phyloP scores from a whole-genome alignment of 1,284 basidiomycete genomes.

The Phylloporus sp. region DNA sequence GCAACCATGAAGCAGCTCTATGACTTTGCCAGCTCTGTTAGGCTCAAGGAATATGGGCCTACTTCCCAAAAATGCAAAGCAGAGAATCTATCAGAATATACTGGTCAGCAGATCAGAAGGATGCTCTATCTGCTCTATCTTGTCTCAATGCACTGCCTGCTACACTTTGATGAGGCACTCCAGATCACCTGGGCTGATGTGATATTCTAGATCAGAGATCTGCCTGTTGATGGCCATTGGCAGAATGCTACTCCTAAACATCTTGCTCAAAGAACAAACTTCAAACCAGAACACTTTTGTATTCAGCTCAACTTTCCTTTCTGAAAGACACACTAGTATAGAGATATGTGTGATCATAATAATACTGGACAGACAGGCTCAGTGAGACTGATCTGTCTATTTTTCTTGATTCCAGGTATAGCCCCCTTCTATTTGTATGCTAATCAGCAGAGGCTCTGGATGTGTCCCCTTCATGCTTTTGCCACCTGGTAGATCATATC shows the following conservation, averaged over 20 bases:
- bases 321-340: neutral
- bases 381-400: neutral
- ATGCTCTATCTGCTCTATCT: neutral
- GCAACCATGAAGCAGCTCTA: neutral
- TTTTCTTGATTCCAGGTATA: neutral
- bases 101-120: neutral
- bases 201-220: neutral
- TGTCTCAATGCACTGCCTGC: neutral
- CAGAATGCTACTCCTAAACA: neutral
- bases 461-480: neutral
- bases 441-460: neutral
- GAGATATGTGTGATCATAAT: neutral
- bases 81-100: neutral
- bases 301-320: neutral
- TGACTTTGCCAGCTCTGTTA: neutral
- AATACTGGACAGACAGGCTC: no score
- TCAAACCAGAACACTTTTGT: neutral
- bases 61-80: neutral
- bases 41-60: neutral
- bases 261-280: neutral
- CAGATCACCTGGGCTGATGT: slow-evolving; percentile 1
- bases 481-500: neutral
- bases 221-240: neutral
- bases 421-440: neutral
- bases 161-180: neutral